A percentile compares a stretch with the other conserved stretches of the same genome.
phyloP scores from a whole-genome alignment of 1,284 basidiomycete species.

The Marasmius sp. region DNA sequence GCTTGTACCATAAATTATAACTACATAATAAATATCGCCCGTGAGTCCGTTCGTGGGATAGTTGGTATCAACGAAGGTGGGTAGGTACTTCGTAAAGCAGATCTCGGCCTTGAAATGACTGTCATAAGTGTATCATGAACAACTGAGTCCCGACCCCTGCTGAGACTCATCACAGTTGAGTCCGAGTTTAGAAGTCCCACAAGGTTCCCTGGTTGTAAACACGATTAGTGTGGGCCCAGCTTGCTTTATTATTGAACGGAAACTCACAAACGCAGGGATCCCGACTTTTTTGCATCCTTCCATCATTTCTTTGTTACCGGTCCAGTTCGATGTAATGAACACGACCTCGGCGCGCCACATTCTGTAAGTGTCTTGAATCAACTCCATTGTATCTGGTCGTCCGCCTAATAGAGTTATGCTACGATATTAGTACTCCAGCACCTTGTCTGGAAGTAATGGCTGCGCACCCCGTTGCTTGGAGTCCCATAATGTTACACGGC shows the following conservation, averaged over 20 bases:
- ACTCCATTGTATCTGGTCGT: constrained; percentile 75
- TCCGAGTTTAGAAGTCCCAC: background rate
- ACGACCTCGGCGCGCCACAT: constrained; percentile 76
- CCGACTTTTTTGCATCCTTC: constrained; percentile 74
- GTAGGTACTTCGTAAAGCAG: no score
- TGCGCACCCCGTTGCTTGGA: constrained; percentile 53
- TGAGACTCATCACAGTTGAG: no score
- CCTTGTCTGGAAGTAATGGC: background rate
- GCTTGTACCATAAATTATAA: no score
- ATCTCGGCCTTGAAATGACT: no score
- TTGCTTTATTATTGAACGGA: background rate
- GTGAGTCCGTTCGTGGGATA: no score
- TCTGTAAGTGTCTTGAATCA: constrained; percentile 64
- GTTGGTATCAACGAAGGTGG: no score
- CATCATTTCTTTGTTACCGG: constrained; percentile 74
- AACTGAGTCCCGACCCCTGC: no score
- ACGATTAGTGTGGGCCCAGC: background rate
- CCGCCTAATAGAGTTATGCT: constrained; percentile 27
- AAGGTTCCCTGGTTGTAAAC: background rate
- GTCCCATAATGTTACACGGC: constrained; percentile 73
- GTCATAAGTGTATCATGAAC: no score
- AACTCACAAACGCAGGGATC: constrained; percentile 65
- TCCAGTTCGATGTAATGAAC: constrained; percentile 76
- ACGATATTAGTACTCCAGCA: background rate
- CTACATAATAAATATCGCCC: no score